Percentiles rank a stretch among this genome's conserved stretches.
These are phyloP conservation scores for Xylaria sp. DNA, from an alignment of 2,329 filamentous ascomycete species.

Conservation along the genomic window DNA sequence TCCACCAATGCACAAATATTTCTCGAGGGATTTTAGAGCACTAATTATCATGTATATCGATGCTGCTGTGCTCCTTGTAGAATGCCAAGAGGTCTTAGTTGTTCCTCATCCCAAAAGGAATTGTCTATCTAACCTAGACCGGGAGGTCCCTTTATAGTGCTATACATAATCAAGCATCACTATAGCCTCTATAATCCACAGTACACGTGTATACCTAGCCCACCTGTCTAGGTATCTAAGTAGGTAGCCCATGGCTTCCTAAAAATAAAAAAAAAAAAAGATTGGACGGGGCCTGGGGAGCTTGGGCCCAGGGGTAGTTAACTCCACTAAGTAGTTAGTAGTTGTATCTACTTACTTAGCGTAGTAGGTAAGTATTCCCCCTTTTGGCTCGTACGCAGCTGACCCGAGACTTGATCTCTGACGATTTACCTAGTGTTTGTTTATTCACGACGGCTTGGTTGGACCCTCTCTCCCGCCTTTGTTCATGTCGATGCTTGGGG, in stretches of 20 bases:
- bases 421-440: constrained; percentile 8
- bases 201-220: no score
- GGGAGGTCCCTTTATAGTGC: constrained; percentile 8
- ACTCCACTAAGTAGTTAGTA: no score
- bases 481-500: not conserved
- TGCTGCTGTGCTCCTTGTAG: no score
- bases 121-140: constrained; percentile 5
- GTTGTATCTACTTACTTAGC: not conserved
- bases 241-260: no score
- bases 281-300: no score
- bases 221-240: no score
- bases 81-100: constrained; percentile 5
- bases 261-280: no score
- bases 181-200: no score
- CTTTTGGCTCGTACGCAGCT: not conserved
- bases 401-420: constrained; percentile 8
- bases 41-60: no score
- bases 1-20: no score
- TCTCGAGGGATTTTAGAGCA: no score
- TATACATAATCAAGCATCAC: no score
- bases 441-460: not conserved
- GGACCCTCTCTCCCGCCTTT: constrained; percentile 1
- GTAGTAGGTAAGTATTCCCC: not conserved
- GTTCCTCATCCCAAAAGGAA: constrained; percentile 2
- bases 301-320: constrained; percentile 26